Conservation (phyloP, 2,329 filamentous ascomycete species). For the Fusarium goolgardi region DNA sequence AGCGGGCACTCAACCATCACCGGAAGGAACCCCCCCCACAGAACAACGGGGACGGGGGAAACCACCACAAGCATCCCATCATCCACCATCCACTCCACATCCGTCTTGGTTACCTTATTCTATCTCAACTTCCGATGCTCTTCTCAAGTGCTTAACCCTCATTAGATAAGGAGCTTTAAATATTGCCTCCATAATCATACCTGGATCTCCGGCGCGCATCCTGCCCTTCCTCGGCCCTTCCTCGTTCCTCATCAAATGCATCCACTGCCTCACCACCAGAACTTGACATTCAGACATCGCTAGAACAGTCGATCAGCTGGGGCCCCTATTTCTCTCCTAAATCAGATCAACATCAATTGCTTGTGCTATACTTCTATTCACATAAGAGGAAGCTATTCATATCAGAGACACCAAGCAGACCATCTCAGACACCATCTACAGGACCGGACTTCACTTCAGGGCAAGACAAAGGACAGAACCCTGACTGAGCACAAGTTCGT, state of each 20-base stretch:
- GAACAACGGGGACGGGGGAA: conserved; percentile 24
- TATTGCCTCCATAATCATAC: conserved; percentile 9
- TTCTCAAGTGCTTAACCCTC: conserved; percentile 1
- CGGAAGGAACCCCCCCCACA: conserved; percentile 25
- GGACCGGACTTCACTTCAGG: conserved; percentile 18
- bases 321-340: conserved; percentile 2
- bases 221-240: conserved; percentile 42
- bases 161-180: conserved; percentile 12
- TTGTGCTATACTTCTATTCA: conserved; percentile 1
- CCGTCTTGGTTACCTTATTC: conserved; percentile 33
- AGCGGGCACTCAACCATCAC: conserved; percentile 9
- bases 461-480: conserved; percentile 32
- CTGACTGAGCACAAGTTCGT: conserved; percentile 37
- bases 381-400: conserved; percentile 11
- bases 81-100: conserved; percentile 17
- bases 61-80: conserved; percentile 30
- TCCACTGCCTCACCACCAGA: conserved; percentile 22
- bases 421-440: conserved; percentile 17
- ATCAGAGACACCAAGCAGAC: conserved; percentile 29
- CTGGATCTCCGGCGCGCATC: conserved; percentile 28
- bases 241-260: conserved; percentile 28
- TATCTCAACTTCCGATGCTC: conserved; percentile 18
- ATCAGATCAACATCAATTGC: background rate
- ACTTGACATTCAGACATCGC: conserved; percentile 19
- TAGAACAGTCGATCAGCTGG: background rate